Evolutionary conservation across 768 basidiomycete species (phyloP), one percentile per base, ranked within the genome.

Genomic region (Suillus lakei): DNA sequence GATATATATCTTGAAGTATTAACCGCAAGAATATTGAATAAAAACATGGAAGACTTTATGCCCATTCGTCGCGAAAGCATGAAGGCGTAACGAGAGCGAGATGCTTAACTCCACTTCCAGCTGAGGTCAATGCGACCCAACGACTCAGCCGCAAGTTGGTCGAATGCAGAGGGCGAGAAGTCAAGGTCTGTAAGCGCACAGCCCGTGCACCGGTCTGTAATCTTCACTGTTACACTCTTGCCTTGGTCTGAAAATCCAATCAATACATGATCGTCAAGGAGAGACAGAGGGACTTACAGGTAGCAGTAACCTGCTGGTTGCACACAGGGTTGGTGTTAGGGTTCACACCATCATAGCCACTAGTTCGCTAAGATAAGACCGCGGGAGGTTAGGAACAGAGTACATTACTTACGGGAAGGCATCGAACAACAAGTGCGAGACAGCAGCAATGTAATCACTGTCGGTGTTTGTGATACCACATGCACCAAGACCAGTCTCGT

Each of bases 261-360:
- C 48, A 60, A 61, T 6, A 64, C 5, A 13, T 28, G 63, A 63
- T 34, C 9, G n/a, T 16, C 1, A 4, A 36, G 12, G 18, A 2
- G 1, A 62, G 44, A n/a, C 26, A 6, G 4, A 21, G 3, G 6
- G 6, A 77, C 83, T 74, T 77, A 91, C 91, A 91, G 6, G 26
- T 66, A 10, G 78, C 77, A 0, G 26, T 70, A 63, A 91, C 77
- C 62, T 77, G 68, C 70, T 77, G 82, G 69, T 78, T 78, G 73
- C 93, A 95, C 62, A 95, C 74, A 39, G 93, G 91, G 79, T 95
- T 93, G 63, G 67, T 71, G 76, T 94, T 95, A 32, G 92, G 90
- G 80, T 95, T 86, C 7, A 59, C 80, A 30, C 84, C 83, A 21
- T 76, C 60, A 73, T 87, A 90, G 12, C 81, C 84, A 53, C 90